Evolutionary conservation across 164 flowering plant genomes (phyloP), one percentile per base, ranked within the genome.

Genomic region (Tetrastigma voinierianum): DNA sequence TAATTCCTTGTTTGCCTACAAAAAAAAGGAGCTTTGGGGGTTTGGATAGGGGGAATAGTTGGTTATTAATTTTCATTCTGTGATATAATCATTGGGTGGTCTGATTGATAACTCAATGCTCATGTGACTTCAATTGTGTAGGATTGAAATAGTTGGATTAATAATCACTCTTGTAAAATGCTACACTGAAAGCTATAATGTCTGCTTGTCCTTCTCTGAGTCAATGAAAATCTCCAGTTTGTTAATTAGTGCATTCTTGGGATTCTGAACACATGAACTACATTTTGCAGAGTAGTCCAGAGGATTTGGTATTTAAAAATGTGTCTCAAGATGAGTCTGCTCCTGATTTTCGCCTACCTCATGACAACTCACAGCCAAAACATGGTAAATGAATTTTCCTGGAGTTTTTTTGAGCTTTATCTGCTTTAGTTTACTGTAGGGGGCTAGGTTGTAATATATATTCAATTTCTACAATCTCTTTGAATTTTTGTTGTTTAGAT

Each of bases 241-340:
- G 40, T 4, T 32, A 32, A 32, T 32, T 32, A 32, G 40, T n/a
- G n/a, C 47, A 19, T 40, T 9, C 46, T 10, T 17, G 49, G 14
- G 40, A 10, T 9, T 4, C 19, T n/a, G n/a, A 47, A 21, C n/a
- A 13, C 25, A 23, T 45, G 56, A 9, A 51, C 23, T 7, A 4
- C 13, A 8, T 62, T 72, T 66, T 73, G 73, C 88, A 84, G 88
- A 67, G 52, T 53, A 72, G 65, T 62, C 69, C 62, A 59, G 82
- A 68, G 59, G 72, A 75, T 72, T 44, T 51, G 7, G 59, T 73
- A 20, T 52, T n/a, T 58, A 55, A 68, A 56, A 74, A 72, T 51
- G 59, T 51, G 13, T 32, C 46, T 2, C 70, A 59, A 62, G 76
- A 51, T 10, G 79, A 59, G 47, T 46, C 63, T 56, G 45, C 65